A percentile compares a stretch with the other conserved stretches of the same genome.
Evolutionary conservation across 2,329 filamentous ascomycete species (phyloP).

Genomic region (Colletotrichum viniferum): DNA sequence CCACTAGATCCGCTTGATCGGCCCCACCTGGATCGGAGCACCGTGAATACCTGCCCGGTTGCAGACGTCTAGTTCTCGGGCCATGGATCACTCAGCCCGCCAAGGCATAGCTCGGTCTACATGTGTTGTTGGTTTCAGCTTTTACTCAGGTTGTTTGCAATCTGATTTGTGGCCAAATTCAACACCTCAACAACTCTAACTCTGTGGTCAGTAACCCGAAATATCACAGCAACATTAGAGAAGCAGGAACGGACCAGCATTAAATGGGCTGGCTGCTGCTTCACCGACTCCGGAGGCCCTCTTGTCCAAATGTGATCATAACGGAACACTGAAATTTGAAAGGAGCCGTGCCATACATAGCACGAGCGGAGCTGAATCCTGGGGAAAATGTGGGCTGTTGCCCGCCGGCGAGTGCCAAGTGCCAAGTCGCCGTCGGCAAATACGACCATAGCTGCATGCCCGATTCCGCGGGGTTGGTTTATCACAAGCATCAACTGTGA

Average conservation of each 20-base stretch:
- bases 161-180: neutral
- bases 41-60: fast-evolving
- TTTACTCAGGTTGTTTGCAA: neutral
- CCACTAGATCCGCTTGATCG: neutral
- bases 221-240: neutral
- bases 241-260: neutral
- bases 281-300: neutral
- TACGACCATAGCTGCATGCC: neutral
- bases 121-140: fast-evolving
- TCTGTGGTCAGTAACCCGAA: fast-evolving
- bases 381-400: neutral
- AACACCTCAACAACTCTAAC: neutral
- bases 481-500: neutral
- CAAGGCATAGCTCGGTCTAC: neutral
- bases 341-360: fast-evolving
- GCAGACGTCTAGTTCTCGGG: neutral
- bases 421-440: neutral
- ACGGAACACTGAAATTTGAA: too few relatives aligned
- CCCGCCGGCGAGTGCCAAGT: neutral
- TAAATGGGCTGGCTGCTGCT: neutral
- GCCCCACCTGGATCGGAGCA: neutral
- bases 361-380: neutral
- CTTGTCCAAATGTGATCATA: fast-evolving
- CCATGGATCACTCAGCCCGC: neutral
- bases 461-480: neutral